Evolutionary conservation across 78 protist species (phyloP).

Genomic region (Bigelowiella natans): DNA sequence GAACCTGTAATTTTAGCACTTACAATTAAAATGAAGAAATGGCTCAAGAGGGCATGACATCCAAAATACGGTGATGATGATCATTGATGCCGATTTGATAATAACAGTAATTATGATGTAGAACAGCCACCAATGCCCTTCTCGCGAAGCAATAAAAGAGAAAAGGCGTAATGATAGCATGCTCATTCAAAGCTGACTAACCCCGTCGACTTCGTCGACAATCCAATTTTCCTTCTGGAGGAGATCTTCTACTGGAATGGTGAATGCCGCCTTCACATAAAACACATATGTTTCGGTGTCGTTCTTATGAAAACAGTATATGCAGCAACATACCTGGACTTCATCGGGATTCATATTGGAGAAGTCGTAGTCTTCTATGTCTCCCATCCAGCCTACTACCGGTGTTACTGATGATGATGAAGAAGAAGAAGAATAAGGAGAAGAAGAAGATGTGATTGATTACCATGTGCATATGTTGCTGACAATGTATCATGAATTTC

Average conservation of each 20-base stretch:
- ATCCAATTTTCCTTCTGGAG: neutral
- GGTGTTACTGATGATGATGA: too few relatives aligned
- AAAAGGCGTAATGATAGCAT: too few relatives aligned
- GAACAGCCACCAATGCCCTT: too few relatives aligned
- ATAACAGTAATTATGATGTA: too few relatives aligned
- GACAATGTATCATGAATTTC: too few relatives aligned
- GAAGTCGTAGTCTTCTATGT: neutral
- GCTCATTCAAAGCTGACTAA: neutral
- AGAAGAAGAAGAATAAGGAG: too few relatives aligned
- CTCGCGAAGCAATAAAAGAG: too few relatives aligned
- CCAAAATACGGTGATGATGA: too few relatives aligned
- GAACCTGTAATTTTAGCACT: neutral
- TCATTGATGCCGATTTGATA: too few relatives aligned
- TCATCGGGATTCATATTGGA: neutral
- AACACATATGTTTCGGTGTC: neutral
- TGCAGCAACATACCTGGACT: neutral
- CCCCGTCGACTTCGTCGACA: neutral
- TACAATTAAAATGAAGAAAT: neutral
- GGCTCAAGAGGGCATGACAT: too few relatives aligned
- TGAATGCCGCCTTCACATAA: neutral
- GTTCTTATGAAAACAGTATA: neutral
- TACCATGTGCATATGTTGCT: too few relatives aligned
- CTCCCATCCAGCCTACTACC: neutral
- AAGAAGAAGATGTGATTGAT: too few relatives aligned
- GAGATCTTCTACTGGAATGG: neutral